Conservation (phyloP, 306 rosid genomes). For the Luffa aegyptiaca region DNA sequence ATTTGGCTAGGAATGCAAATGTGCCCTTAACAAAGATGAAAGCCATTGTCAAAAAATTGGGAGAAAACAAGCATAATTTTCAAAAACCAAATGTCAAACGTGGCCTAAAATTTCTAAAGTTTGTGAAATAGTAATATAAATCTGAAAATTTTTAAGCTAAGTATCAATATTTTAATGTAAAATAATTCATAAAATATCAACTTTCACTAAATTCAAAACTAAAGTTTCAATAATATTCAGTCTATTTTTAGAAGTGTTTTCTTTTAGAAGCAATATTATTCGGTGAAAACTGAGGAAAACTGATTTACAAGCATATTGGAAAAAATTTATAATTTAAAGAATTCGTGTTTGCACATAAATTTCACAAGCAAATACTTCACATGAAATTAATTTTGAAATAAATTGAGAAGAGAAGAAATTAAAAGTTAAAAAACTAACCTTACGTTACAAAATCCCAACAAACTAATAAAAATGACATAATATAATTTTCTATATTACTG, state of each 20-base stretch:
- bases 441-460: neutral
- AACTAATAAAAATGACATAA: neutral
- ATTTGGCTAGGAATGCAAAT: too few relatives aligned
- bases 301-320: neutral
- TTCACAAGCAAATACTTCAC: neutral
- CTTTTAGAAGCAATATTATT: too few relatives aligned
- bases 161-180: neutral
- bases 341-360: neutral
- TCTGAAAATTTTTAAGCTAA: neutral
- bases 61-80: too few relatives aligned
- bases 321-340: neutral
- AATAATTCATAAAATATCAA: too few relatives aligned
- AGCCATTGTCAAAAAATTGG: too few relatives aligned
- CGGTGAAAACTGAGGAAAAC: neutral
- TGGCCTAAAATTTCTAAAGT: too few relatives aligned
- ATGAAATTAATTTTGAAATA: neutral
- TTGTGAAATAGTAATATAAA: too few relatives aligned
- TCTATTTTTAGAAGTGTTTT: too few relatives aligned
- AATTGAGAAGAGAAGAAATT: neutral
- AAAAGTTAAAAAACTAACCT: neutral
- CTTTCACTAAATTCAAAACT: neutral
- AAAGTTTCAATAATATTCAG: neutral
- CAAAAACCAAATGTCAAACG: too few relatives aligned
- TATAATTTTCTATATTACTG: neutral
- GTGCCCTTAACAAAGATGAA: too few relatives aligned